Evolutionary conservation across 495 filamentous ascomycete species (phyloP).

Genomic region (Lasiosphaeria miniovina): DNA sequence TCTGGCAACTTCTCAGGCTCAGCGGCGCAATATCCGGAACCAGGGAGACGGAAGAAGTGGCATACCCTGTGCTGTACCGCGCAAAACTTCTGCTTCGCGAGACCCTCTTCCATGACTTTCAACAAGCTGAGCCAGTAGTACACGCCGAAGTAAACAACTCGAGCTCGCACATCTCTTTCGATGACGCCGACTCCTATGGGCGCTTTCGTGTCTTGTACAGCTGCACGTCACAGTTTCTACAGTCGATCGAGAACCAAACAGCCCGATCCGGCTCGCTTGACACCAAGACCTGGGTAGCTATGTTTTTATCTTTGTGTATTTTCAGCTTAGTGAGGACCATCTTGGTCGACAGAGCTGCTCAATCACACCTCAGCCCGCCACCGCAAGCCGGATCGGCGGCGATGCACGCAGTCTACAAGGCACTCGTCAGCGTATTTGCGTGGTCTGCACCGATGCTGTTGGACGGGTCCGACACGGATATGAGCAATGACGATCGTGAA

Average conservation of each 20-base stretch:
- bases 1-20: slow-evolving; percentile 46
- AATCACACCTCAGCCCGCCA: slow-evolving; percentile 31
- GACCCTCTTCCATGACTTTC: slow-evolving; percentile 48
- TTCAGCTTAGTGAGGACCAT: slow-evolving; percentile 50
- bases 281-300: slow-evolving; percentile 45
- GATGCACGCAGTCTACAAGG: slow-evolving; percentile 49
- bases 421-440: slow-evolving; percentile 40
- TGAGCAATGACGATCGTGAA: slow-evolving; percentile 35
- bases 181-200: slow-evolving; percentile 44
- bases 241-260: slow-evolving; percentile 44
- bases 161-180: slow-evolving; percentile 32
- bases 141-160: slow-evolving; percentile 39
- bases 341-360: slow-evolving; percentile 41
- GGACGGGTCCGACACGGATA: slow-evolving; percentile 34
- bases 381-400: slow-evolving; percentile 31
- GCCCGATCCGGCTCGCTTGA: slow-evolving; percentile 34
- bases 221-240: slow-evolving; percentile 47
- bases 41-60: slow-evolving; percentile 38
- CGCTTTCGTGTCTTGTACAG: slow-evolving; percentile 45
- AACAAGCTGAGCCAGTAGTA: slow-evolving; percentile 46
- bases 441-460: slow-evolving; percentile 43
- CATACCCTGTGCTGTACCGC: slow-evolving; percentile 45
- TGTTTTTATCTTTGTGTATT: slow-evolving; percentile 47
- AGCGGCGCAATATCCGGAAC: slow-evolving; percentile 41
- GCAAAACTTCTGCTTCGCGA: slow-evolving; percentile 49